Evolutionary conservation across 495 filamentous ascomycete genomes (phyloP), one percentile per base, ranked within the genome.

Genomic region (Penicillium odoratum): DNA sequence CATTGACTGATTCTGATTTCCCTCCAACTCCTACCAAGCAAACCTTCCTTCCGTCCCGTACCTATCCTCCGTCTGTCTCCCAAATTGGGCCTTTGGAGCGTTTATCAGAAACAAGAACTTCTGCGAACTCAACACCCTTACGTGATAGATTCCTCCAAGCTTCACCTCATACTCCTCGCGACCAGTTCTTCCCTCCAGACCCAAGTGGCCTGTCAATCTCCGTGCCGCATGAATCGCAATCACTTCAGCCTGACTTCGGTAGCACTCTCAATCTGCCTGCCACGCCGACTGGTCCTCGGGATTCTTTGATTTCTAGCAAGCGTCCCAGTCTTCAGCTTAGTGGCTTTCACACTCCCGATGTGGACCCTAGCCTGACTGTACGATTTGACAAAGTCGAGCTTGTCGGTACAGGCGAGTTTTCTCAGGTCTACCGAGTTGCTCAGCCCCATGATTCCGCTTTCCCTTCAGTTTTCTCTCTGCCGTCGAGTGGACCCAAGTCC

Each of bases 21-120:
- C 93, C 93, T 25, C 92, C 93, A 9, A 98, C 94, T 10, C 94
- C 94, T 3, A 98, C 95, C 1, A 98, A 96, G 72, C 88, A 86
- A 61, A 69, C 80, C 15, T 78, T 78, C 55, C 73, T 75, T 51
- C 74, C 74, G 29, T 75, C 75, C 47, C 72, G 72, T 51, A 76
- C 74, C 28, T 75, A 74, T 51, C 75, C 74, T 25, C 73, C 70
- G n/a, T 60, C 66, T 53, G 71, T 65, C 46, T 74, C 62, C 64
- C 80, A 76, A 48, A 73, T 77, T 50, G 65, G 69, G 2, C 71
- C 73, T 4, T 56, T 76, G 4, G 74, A 76, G 57, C 68, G 74
- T 29, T 44, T 78, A 6, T 74, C 75, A 0, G 74, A 74, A 50
- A 55, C 62, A 3, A 69, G 61, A 25, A 66, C 61, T 7, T 69